Evolutionary conservation across 805 yeast species (phyloP), one percentile per base, ranked within the genome.

Genomic region (Lachancea meyersii): DNA sequence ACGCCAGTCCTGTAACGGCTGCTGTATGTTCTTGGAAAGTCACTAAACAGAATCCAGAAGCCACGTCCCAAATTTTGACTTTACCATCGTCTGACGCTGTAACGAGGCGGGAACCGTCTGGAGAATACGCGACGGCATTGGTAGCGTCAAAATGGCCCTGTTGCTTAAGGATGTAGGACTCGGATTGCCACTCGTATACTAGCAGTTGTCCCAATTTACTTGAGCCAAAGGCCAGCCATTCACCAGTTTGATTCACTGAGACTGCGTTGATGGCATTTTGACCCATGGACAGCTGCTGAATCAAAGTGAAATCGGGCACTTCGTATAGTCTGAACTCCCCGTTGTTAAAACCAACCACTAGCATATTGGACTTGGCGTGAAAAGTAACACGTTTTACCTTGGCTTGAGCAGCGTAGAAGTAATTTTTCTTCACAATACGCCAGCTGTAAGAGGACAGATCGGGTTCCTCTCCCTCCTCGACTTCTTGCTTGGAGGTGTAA

Each of bases 161-260:
- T 61, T 93, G 98, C 60, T 91, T 89, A 50, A 93, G 70, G 36
- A 93, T 83, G 59, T 91, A 93, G 0, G 96, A 86, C 62, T 93
- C 98, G 4, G 95, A 85, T 67, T 93, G 96, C 98, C 98, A 93
- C 71, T 93, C 98, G 71, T 95, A 93, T 0, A 93, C 98, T 44
- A 93, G 67, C 46, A 93, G 68, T 65, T 93, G 98, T n/a, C 98
- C 98, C 22, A 86, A 64, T 57, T 80, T 81, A 26, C 87, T 67
- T 0, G 97, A 88, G 4, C 98, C 98, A 63, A 93, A 86, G 0
- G 96, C 95, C 24, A 93, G 70, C 98, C 98, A 93, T 63, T 93
- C 98, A 26, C 98, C 98, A 5, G 89, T 70, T 2, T 71, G 64
- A 61, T 91, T 93, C 30, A 93, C 75, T 9, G 79, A 64, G 3